Conservation (phyloP, 1,284 basidiomycete genomes). For the Schizophyllum amplum region DNA sequence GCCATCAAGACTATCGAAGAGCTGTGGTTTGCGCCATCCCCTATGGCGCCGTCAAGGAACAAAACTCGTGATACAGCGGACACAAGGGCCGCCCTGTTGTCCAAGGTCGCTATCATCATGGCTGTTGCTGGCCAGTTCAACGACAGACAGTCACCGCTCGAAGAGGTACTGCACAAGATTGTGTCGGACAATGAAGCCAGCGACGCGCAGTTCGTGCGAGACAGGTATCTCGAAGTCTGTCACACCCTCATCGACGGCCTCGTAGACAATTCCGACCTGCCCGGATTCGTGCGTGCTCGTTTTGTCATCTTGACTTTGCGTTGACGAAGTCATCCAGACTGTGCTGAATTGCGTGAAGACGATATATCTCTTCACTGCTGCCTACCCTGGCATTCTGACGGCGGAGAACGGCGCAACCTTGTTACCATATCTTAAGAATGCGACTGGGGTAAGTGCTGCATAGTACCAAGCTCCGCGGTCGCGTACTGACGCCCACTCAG, state of each 20-base stretch:
- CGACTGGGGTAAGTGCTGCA: conserved; percentile 48
- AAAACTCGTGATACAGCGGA: conserved; percentile 16
- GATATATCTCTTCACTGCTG: conserved; percentile 73
- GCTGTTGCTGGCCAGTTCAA: conserved; percentile 75
- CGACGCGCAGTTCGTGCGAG: conserved; percentile 46
- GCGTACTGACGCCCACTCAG: conserved; percentile 29
- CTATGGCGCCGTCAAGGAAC: not conserved
- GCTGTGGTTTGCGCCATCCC: conserved; percentile 67
- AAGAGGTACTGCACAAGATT: conserved; percentile 78
- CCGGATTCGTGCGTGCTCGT: conserved; percentile 58
- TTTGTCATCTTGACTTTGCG: conserved; percentile 11
- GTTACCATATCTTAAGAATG: conserved; percentile 82
- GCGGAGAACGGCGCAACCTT: conserved; percentile 74
- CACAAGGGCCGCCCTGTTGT: conserved; percentile 45
- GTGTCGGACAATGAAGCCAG: conserved; percentile 52
- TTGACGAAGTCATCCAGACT: conserved; percentile 36
- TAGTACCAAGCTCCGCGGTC: conserved; percentile 4
- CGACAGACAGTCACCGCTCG: conserved; percentile 77
- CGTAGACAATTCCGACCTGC: conserved; percentile 69
- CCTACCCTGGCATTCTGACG: conserved; percentile 77
- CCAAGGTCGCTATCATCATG: conserved; percentile 75
- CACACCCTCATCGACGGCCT: conserved; percentile 81
- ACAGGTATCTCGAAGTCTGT: conserved; percentile 68
- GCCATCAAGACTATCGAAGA: conserved; percentile 86
- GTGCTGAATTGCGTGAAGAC: conserved; percentile 78